Evolutionary conservation across 495 filamentous ascomycete genomes (phyloP), one percentile per base, ranked within the genome.

Genomic region (Xylaria intraflava): DNA sequence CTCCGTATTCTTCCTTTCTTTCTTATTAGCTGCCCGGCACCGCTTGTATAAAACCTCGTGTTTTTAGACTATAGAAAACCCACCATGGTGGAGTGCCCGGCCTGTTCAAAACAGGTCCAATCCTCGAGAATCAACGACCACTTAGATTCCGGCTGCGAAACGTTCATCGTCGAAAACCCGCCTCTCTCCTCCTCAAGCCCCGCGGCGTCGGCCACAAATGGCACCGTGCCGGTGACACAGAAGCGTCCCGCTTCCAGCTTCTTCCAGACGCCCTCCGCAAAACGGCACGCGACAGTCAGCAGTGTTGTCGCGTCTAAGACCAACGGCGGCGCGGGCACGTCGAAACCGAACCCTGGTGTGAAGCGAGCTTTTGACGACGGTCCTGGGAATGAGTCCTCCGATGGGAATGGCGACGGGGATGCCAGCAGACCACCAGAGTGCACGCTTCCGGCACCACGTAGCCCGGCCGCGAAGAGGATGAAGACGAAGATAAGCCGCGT

Each of bases 111-210:
- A 56, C 72, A 77, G 36, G 91, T 97, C 56, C 80, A 83, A 46
- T 73, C 86, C 48, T 59, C 72, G 49, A 80, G 87, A 53, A 98
- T 98, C 72, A 98, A 98, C 67, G 76, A 78, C 45, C 93, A 98
- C 65, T 83, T 98, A 59, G 93, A 98, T 68, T 90, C 87, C 14
- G 79, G 80, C 60, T 97, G 93, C 69, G 69, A 83, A 60, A 72
- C 66, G 16, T 83, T 82, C 60, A 62, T 87, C 41, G 64, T 78
- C 67, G 78, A 69, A 58, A 69, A 51, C 61, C 55, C 58, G 29
- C 41, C 61, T 9, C 50, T 43, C 2, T 58, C 65, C 14, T 61
- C 62, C 26, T 16, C 61, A 24, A 46, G 51, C 16, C 48, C 56
- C 30, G 19, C 31, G 10, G 26, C 36, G 14, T 46, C 33, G 9